A percentile compares a stretch with the other conserved stretches of the same genome.
Conservation (phyloP, 306 rosid species). For the Neltuma alba region DNA sequence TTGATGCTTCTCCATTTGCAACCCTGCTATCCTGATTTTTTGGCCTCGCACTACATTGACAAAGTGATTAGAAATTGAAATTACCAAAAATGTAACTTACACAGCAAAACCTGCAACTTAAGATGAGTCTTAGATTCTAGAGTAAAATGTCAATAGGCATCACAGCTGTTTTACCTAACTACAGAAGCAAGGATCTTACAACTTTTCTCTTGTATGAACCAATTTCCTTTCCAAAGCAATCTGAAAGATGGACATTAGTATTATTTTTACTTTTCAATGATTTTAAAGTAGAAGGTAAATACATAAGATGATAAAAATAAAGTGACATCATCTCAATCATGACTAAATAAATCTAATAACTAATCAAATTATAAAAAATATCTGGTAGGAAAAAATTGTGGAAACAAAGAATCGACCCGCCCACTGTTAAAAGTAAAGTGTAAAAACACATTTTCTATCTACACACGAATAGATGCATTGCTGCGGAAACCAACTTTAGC, state of each 20-base stretch:
- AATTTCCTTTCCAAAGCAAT: slow-evolving; percentile 94
- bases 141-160: slow-evolving; percentile 16
- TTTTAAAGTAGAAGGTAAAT: slow-evolving; percentile 15
- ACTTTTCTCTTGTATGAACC: slow-evolving; percentile 98
- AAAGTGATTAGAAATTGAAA: slow-evolving; percentile 18
- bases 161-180: slow-evolving; percentile 64
- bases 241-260: slow-evolving; percentile 57
- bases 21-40: slow-evolving; percentile 56
- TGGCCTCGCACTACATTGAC: slow-evolving; percentile 71
- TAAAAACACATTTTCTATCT: neutral
- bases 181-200: slow-evolving; percentile 88
- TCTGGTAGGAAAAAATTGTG: neutral
- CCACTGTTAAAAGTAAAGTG: neutral
- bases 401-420: neutral
- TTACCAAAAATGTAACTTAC: slow-evolving; percentile 23
- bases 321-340: neutral
- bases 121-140: slow-evolving; percentile 26
- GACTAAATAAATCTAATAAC: neutral
- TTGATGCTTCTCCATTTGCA: slow-evolving; percentile 74
- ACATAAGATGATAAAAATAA: slow-evolving; percentile 11
- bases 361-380: neutral
- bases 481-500: neutral
- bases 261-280: slow-evolving; percentile 29
- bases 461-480: neutral
- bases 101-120: slow-evolving; percentile 15